Percentiles rank a stretch among this genome's conserved stretches.
These are phyloP conservation scores for Davidsoniella virescens DNA, from an alignment of 2,329 filamentous ascomycete genomes.

Conservation along the genomic window DNA sequence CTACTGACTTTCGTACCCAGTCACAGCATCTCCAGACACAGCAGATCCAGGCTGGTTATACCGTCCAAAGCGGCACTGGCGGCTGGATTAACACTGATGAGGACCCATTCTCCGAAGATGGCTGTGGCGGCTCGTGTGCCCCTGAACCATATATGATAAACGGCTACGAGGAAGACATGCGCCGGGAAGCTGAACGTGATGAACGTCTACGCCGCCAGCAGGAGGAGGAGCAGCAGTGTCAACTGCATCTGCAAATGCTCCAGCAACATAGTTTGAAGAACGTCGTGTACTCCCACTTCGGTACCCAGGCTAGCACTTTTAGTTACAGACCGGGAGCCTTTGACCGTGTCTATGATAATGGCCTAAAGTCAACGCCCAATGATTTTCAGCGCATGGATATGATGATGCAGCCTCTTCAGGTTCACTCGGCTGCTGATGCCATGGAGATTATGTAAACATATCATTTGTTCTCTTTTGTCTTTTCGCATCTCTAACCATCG, in stretches of 20 bases:
- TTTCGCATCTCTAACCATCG: too few relatives aligned
- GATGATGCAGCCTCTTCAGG: slow-evolving; percentile 2
- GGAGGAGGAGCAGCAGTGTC: slow-evolving; percentile 5
- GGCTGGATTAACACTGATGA: slow-evolving; percentile 9
- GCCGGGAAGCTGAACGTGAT: slow-evolving; percentile 39
- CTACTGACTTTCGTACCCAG: background rate
- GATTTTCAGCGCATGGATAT: slow-evolving; percentile 9
- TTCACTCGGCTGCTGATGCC: background rate
- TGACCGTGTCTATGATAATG: slow-evolving; percentile 8
- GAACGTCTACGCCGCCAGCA: slow-evolving; percentile 3
- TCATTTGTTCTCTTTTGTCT: too few relatives aligned
- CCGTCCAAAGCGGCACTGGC: slow-evolving; percentile 3
- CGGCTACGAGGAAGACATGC: slow-evolving; percentile 58
- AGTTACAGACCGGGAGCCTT: slow-evolving; percentile 14
- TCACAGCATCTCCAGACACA: background rate
- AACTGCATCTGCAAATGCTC: background rate
- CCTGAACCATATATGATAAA: slow-evolving; percentile 73
- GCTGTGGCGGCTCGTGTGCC: slow-evolving; percentile 20
- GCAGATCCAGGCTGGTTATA: slow-evolving; percentile 4
- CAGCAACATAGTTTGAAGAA: slow-evolving; percentile 11
- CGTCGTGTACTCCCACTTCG: slow-evolving; percentile 27
- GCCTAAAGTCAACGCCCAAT: background rate
- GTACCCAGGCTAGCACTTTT: slow-evolving; percentile 21
- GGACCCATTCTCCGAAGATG: slow-evolving; percentile 21
- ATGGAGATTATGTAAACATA: slow-evolving; percentile 3